phyloP scores from a whole-genome alignment of 2,329 filamentous ascomycete species.

The Phyllosticta capitalensis region DNA sequence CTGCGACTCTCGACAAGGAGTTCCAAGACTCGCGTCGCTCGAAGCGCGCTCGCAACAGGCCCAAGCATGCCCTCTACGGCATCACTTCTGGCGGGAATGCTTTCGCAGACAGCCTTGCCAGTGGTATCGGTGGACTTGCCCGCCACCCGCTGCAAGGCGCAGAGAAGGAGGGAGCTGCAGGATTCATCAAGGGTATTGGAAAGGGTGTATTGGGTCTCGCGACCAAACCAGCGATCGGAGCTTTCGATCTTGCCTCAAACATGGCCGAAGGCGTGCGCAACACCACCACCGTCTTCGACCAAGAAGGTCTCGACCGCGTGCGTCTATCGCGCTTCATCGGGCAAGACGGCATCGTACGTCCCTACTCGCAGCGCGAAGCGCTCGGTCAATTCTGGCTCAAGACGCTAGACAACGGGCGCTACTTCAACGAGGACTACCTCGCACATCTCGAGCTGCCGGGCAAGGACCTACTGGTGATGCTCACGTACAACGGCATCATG shows the following conservation, averaged over 20 bases:
- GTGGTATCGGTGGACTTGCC: conserved; percentile 85
- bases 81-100: conserved; percentile 94
- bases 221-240: conserved; percentile 92
- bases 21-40: conserved; percentile 96
- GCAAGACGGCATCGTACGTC: conserved; percentile 83
- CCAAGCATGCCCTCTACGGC: conserved; percentile 94
- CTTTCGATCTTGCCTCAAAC: conserved; percentile 94
- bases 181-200: conserved; percentile 95
- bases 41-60: conserved; percentile 82
- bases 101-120: conserved; percentile 84
- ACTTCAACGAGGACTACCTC: conserved; percentile 96
- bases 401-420: conserved; percentile 93
- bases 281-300: conserved; percentile 96
- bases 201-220: conserved; percentile 91
- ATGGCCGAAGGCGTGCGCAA: conserved; percentile 96
- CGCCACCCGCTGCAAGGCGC: conserved; percentile 91
- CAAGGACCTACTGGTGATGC: conserved; percentile 73
- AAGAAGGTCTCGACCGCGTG: conserved; percentile 85
- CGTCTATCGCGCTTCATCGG: conserved; percentile 90
- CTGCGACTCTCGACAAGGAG: conserved; percentile 93
- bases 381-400: conserved; percentile 98
- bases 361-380: conserved; percentile 89
- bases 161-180: conserved; percentile 85
- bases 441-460: conserved; percentile 86
- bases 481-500: conserved; percentile 62